Evolutionary conservation across 1,139 yeast genomes (phyloP), one percentile per base, ranked within the genome.

Genomic region (Protomyces gravidus): DNA sequence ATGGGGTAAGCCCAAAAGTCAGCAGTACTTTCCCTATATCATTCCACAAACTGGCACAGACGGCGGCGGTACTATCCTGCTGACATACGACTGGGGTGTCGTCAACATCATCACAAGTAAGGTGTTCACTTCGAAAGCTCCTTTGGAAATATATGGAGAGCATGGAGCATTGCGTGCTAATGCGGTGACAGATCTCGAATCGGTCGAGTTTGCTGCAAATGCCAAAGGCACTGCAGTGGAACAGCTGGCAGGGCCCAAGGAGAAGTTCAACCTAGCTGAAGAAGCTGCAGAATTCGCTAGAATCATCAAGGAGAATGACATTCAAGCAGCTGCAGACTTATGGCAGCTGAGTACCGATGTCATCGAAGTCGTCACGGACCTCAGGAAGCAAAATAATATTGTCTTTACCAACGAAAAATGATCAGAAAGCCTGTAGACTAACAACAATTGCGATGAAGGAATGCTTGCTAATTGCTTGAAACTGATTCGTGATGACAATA

Each of bases 41-140:
- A 53, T 53, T 32, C 58, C 48, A 13, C 58, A 47, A 7, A 46
- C 51, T n/a, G 58, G 58, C 36, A 53, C 58, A 9, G 58, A 53
- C 23, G 58, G 46, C 19, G 58, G 58, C 9, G 58, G 58, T 7
- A 42, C 58, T 9, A 46, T 53, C 28, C 25, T 47, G 3, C 51
- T 53, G 27, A 17, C n/a, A n/a, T 53, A 53, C n/a, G 46, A 53
- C 5, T 21, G 36, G 19, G 47, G 47, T 17, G n/a, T 32, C 3
- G 51, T 46, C 26, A 53, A 50, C 5, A 30, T 53, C 5, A 25
- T 32, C 32, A 53, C 58, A 13, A 53, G 58, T 46, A 53, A 53
- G 19, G 33, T 50, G 30, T 53, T 45, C 25, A 21, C 45, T 3
- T 53, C 58, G 17, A 46, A 50, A 5, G 58, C 58, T 1, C 25